Evolutionary conservation across 768 basidiomycete species (phyloP), one percentile per base, ranked within the genome.

Genomic region (Lactarius deliciosus): DNA sequence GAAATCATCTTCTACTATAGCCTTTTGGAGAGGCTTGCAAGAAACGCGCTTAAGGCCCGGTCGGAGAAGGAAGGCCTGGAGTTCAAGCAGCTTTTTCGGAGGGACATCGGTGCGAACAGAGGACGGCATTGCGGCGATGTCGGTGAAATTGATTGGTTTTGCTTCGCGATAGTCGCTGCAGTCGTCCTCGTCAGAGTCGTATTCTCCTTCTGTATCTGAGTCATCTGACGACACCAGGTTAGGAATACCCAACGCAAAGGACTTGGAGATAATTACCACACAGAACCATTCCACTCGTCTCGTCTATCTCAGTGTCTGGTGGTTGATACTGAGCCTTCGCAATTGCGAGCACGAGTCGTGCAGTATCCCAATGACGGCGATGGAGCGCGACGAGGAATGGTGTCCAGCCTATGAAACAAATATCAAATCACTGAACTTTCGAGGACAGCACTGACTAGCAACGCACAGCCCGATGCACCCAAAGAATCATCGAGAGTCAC

Each of bases 271-370:
- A 30, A 74, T 71, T 13, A 71, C 74, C 76, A 22, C 41, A 13
- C 13, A 20, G 38, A 36, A 60, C 18, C 9, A 8, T 1, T 30
- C n/a, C 25, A 20, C 28, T 16, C 5, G 22, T 38, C 69, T 81
- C 81, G 45, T 76, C 76, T 3, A 64, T n/a, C 22, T 54, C 34
- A 3, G 63, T 61, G 7, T 81, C 76, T 0, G 77, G 72, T 3
- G 79, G 75, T 22, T 81, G 76, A 68, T 84, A 84, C 72, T 89
- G 86, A 13, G 85, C 82, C 2, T 75, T 75, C 5, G 84, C 80
- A 66, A 87, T 86, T 1, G 83, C 82, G 28, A 87, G 71, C n/a
- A 89, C 79, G 7, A 87, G 75, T 20, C 80, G 81, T 0, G 85
- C 86, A 0, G 85, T 84, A 6, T 79, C 76, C 86, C 86, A 89